A percentile compares a stretch with the other conserved stretches of the same genome.
These are phyloP conservation scores for Plasmodium relictum DNA, from an alignment of 169 alveolate genomes.

Conservation along the genomic window DNA sequence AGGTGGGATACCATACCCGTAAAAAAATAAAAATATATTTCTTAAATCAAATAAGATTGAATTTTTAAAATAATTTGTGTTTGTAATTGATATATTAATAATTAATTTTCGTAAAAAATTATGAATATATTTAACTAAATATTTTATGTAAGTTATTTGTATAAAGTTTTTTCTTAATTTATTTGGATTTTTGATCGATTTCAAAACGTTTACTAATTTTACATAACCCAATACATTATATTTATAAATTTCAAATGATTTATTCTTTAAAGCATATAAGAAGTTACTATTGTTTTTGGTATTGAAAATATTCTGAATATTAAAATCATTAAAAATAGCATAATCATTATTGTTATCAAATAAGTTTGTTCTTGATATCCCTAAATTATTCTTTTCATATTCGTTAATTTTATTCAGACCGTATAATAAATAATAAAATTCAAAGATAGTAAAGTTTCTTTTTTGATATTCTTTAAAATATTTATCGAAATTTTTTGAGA, in stretches of 20 bases:
- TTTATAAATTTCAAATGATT: conserved; percentile 15
- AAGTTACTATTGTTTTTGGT: not conserved
- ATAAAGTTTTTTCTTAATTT: conserved; percentile 58
- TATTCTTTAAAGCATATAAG: not conserved
- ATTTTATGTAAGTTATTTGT: conserved; percentile 52
- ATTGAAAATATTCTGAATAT: not conserved
- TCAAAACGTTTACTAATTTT: conserved; percentile 27
- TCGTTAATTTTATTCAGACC: conserved; percentile 33
- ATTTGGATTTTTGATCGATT: conserved; percentile 12
- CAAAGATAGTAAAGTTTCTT: conserved; percentile 30
- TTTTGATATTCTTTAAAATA: conserved; percentile 59
- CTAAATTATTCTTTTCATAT: conserved; percentile 23
- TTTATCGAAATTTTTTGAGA: conserved; percentile 38
- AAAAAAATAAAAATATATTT: conserved; percentile 62
- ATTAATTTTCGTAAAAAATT: conserved; percentile 36
- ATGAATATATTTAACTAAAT: conserved; percentile 40
- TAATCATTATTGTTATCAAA: not conserved
- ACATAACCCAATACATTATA: conserved; percentile 56
- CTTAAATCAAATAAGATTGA: conserved; percentile 34
- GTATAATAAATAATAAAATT: conserved; percentile 56
- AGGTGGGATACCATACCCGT: conserved; percentile 76
- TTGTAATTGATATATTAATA: conserved; percentile 19
- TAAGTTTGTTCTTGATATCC: not conserved
- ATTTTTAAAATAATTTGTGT: conserved; percentile 55
- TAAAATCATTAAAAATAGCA: not conserved